Evolutionary conservation across 164 flowering plant genomes (phyloP), one percentile per base, ranked within the genome.

Genomic region (Saururus chinensis): DNA sequence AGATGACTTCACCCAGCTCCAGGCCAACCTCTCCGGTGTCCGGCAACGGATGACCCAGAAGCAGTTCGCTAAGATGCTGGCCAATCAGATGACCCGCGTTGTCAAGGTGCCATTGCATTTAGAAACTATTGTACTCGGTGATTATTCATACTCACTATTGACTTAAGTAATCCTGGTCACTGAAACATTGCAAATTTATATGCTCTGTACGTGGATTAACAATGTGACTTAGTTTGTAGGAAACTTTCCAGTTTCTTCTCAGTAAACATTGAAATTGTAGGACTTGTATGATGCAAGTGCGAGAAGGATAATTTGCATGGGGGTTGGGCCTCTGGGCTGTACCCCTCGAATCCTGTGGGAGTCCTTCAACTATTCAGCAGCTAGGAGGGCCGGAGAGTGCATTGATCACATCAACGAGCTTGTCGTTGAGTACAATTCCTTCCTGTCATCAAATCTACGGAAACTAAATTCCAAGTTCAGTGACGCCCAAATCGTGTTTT

Each of bases 291-390:
- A 77, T 57, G 72, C 73, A 2, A 74, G 73, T 23, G 82, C 59
- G 35, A 71, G 87, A 74, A 85, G 71, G 78, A 71, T 87, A 35
- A 64, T 87, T 12, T 70, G 71, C 70, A 56, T 76, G 73, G 90
- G 95, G 21, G 72, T 83, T 19, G 45, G 76, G 67, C 95, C 95
- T 9, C 35, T 87, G 59, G 95, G 90, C 16, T 85, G 95, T 69
- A 60, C 85, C 1, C 95, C 90, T 5, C 74, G 82, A 35, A 54
- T 61, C 12, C 61, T 76, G 23, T 69, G 68, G 74, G 68, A 62
- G 51, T 65, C 64, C 63, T 35, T 25, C 25, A 68, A 71, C 55
- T 40, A 73, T 19, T 45, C 71, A 2, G 51, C 60, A 13, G 52
- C 41, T 1, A 26, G 49, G 14, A 54, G 21, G 22, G 5, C 48